Conservation (phyloP, 164 flowering plant genomes). For the Santalum album region DNA sequence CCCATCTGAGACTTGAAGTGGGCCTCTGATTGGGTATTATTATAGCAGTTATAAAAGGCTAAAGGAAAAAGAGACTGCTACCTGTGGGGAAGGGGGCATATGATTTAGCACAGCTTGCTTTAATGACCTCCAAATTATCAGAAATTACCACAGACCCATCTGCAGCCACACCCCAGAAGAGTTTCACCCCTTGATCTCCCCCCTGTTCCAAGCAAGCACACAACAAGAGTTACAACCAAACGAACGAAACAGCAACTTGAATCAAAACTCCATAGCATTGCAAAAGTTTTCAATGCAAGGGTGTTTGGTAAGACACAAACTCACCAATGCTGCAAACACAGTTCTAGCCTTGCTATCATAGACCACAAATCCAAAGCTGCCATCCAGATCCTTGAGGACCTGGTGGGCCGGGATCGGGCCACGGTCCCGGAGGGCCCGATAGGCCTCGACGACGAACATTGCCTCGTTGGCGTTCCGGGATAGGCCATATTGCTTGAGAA, state of each 20-base stretch:
- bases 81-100: constrained; percentile 78
- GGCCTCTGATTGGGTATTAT: too few species aligned
- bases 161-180: constrained; percentile 74
- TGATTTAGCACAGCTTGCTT: constrained; percentile 67
- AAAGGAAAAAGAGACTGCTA: constrained; percentile 9
- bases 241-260: not conserved
- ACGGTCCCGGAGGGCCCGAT: constrained; percentile 72
- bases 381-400: constrained; percentile 63
- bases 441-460: constrained; percentile 68
- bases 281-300: not conserved
- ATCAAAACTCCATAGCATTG: too few species aligned
- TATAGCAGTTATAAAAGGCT: too few species aligned
- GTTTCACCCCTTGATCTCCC: constrained; percentile 34
- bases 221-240: not conserved
- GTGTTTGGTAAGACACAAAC: constrained; percentile 3
- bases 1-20: too few species aligned
- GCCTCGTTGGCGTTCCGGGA: constrained; percentile 62
- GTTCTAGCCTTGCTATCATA: constrained; percentile 48
- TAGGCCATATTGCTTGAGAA: constrained; percentile 68
- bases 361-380: constrained; percentile 68
- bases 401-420: constrained; percentile 78
- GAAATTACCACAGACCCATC: constrained; percentile 73
- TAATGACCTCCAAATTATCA: constrained; percentile 44
- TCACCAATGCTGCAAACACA: constrained; percentile 62
- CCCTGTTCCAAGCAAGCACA: constrained; percentile 30